A percentile compares a stretch with the other conserved stretches of the same genome.
Conservation (phyloP, 1,284 basidiomycete species). For the Leccinum pallidistipes region DNA sequence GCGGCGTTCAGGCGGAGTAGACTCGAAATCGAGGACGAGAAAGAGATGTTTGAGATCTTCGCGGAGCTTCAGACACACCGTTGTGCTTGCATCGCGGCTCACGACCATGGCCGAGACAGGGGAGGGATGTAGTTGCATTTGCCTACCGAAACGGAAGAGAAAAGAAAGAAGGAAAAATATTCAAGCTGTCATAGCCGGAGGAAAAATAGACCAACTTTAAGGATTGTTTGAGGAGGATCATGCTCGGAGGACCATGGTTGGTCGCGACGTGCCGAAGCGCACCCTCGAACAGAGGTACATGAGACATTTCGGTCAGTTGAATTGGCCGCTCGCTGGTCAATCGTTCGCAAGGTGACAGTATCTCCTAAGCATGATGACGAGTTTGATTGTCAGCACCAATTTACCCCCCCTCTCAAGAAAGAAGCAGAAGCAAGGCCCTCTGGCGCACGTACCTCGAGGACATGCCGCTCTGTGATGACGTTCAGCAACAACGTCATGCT, state of each 20-base stretch:
- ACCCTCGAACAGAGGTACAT: conserved; percentile 24
- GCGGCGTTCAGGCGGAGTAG: not conserved
- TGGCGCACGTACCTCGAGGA: conserved; percentile 21
- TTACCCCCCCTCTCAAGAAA: not conserved
- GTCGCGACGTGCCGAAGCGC: conserved; percentile 18
- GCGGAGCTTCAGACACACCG: conserved; percentile 23
- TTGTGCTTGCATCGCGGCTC: conserved; percentile 18
- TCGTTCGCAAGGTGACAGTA: conserved; percentile 19
- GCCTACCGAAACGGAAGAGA: conserved; percentile 10
- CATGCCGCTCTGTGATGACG: conserved; percentile 10
- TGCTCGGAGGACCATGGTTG: conserved; percentile 15
- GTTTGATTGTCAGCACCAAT: conserved; percentile 1
- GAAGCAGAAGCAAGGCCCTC: not conserved
- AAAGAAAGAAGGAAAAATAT: not conserved
- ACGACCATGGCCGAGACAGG: conserved; percentile 23
- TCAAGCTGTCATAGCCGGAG: not conserved
- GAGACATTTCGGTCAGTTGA: conserved; percentile 21
- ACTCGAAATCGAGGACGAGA: conserved; percentile 21
- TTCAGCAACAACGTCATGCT: conserved; percentile 32
- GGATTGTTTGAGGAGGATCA: conserved; percentile 27
- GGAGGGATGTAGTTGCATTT: conserved; percentile 22
- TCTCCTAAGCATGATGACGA: conserved; percentile 9
- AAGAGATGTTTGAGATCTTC: conserved; percentile 22
- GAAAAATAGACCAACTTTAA: conserved; percentile 18
- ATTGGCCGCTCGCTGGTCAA: conserved; percentile 10